Base-by-base conservation (phyloP, 2,329 filamentous ascomycete genomes). In the Fusarium sp. region DNA sequence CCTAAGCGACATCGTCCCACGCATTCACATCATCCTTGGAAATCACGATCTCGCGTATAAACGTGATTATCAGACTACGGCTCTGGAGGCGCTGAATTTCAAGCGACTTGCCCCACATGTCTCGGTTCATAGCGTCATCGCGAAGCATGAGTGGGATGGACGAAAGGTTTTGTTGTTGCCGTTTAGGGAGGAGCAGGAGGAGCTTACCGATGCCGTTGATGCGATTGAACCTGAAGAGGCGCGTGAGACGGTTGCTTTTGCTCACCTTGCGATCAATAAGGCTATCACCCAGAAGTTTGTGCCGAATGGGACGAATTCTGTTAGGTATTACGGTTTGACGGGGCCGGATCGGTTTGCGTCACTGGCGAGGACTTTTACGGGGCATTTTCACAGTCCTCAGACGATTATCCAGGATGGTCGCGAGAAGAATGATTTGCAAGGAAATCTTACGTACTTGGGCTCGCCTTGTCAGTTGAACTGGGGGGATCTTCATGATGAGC, bases 21-120 rank as follows among this genome's bases (percentile, higher is more conserved):
- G 44, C 12, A 22, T 75, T 16, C 59, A 75, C 32, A 60, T 75
- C 45, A 0, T 75, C 8, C 71, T 75, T 11, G 73, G 73, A 13
- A 75, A 75, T 34, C 73, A 75, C 57, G 67, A 75, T 5, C 72
- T 75, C 22, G 61, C 71, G 29, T 74, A 75, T 25, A 67, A 69
- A 53, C 72, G 69, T 16, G 72, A 75, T 40, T 74, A 75, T 46
- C 47, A 72, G 45, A 75, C 67, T 1, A 75, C 69, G 0, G 73
- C 73, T 0, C 70, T 75, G 2, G 44, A 72, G 1, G 69, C 57
- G 9, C 47, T 75, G 15, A 68, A 71, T 11, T 65, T 74, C 13
- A 56, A 44, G 9, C 67, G 60, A 27, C 45, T 73, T 7, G 56
- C 66, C 22, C 71, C 65, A 0, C 64, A 66, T 22, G 38, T 74